Conservation (phyloP, 2,329 filamentous ascomycete genomes). For the Xylariaceae sp. region DNA sequence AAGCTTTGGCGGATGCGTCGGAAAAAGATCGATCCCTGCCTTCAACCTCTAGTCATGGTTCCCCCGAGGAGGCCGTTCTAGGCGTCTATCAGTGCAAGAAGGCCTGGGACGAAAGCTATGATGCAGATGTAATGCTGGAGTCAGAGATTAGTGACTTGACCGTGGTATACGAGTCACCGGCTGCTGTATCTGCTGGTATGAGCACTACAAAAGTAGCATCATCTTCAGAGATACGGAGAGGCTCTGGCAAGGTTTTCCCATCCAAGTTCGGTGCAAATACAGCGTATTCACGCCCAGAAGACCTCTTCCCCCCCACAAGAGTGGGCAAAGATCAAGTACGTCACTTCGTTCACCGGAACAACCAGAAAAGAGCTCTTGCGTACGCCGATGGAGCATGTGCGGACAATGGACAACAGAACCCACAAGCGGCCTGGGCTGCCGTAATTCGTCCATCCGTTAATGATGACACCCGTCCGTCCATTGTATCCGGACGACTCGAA, state of each 20-base stretch:
- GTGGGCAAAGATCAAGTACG: slow-evolving; percentile 3
- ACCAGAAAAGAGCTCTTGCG: slow-evolving; percentile 12
- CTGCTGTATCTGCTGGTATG: slow-evolving; percentile 4
- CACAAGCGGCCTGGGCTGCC: slow-evolving; percentile 13
- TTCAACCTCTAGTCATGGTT: slow-evolving; percentile 7
- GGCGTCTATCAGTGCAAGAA: slow-evolving; percentile 12
- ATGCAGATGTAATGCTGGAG: slow-evolving; percentile 12
- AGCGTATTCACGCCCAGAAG: slow-evolving; percentile 4
- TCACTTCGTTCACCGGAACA: slow-evolving; percentile 11
- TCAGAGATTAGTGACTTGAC: slow-evolving; percentile 5
- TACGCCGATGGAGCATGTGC: slow-evolving; percentile 15
- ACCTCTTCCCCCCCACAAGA: slow-evolving; percentile 11
- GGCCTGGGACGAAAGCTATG: slow-evolving; percentile 14
- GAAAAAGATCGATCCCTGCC: slow-evolving; percentile 5
- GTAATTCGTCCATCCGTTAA: slow-evolving; percentile 8
- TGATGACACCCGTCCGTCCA: slow-evolving; percentile 6
- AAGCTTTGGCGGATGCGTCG: slow-evolving; percentile 11
- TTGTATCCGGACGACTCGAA: slow-evolving; percentile 14
- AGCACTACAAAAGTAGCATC: neutral
- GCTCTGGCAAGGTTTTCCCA: slow-evolving; percentile 13
- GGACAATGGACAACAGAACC: slow-evolving; percentile 12
- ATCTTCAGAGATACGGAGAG: slow-evolving; percentile 11
- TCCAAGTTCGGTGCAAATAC: slow-evolving; percentile 8
- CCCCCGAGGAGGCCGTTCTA: slow-evolving; percentile 9
- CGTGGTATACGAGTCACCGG: slow-evolving; percentile 4